Conservation (phyloP, 1,284 basidiomycete species). For the Inonotus hispidus region DNA sequence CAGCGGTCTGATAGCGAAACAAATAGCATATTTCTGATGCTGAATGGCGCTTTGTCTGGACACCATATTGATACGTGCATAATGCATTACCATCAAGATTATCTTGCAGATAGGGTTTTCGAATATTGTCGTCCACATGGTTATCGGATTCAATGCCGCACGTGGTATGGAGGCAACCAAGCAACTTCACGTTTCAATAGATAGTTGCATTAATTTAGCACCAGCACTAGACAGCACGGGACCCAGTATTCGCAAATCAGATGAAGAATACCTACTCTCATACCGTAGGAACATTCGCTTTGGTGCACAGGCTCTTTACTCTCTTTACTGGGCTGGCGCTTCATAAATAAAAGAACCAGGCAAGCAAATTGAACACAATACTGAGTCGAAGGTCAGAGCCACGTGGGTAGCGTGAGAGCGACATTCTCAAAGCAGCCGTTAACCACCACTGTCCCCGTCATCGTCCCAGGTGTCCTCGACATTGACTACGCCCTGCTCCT, state of each 20-base stretch:
- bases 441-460: not conserved
- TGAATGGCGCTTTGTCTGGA: too few relatives aligned
- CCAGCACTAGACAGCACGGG: not conserved
- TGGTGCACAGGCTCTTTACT: not conserved
- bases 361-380: too few relatives aligned
- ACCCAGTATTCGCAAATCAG: too few relatives aligned
- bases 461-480: not conserved
- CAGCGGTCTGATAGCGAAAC: too few relatives aligned
- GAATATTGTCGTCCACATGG: not conserved
- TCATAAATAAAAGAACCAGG: not conserved
- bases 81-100: too few relatives aligned
- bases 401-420: not conserved
- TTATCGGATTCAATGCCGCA: not conserved
- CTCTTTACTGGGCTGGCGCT: not conserved
- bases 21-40: too few relatives aligned
- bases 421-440: not conserved
- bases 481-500: not conserved
- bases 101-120: slow-evolving; percentile 1
- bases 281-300: too few relatives aligned
- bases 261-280: too few relatives aligned
- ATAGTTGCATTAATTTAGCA: not conserved
- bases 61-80: too few relatives aligned
- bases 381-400: not conserved
- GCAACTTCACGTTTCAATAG: not conserved
- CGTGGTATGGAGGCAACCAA: not conserved